Evolutionary conservation across 768 basidiomycete species (phyloP).

Genomic region (Tylopilus sp.): DNA sequence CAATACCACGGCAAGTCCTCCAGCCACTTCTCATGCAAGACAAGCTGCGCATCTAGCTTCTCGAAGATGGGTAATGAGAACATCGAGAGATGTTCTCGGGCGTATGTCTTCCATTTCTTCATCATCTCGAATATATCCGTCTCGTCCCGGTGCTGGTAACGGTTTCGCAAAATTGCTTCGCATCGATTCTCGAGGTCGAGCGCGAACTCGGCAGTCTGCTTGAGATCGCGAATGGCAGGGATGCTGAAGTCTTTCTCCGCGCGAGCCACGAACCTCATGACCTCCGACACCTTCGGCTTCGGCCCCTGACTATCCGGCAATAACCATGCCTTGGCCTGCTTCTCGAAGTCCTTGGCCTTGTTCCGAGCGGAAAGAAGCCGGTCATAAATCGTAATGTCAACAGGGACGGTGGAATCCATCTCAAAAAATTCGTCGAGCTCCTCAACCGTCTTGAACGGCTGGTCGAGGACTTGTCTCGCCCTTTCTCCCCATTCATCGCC

Average conservation of each 20-base stretch:
- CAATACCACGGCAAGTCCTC: constrained; percentile 79
- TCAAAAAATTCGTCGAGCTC: constrained; percentile 73
- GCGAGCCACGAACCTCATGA: constrained; percentile 60
- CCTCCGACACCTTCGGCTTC: constrained; percentile 67
- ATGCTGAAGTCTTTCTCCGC: constrained; percentile 80
- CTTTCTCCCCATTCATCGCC: constrained; percentile 78
- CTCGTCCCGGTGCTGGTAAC: constrained; percentile 51
- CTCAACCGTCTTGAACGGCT: constrained; percentile 69
- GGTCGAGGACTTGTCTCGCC: constrained; percentile 61
- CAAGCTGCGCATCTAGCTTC: constrained; percentile 65
- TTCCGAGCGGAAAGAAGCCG: constrained; percentile 59
- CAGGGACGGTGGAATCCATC: constrained; percentile 62
- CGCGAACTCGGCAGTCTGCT: constrained; percentile 72
- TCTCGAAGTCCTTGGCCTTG: constrained; percentile 78
- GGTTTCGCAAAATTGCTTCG: constrained; percentile 66
- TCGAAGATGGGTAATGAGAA: constrained; percentile 74
- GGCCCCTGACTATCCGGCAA: constrained; percentile 49
- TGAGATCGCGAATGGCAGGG: constrained; percentile 58
- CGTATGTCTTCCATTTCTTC: constrained; percentile 70
- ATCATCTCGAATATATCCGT: constrained; percentile 72
- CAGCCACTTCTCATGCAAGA: constrained; percentile 66
- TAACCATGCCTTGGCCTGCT: constrained; percentile 72
- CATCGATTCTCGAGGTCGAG: constrained; percentile 72
- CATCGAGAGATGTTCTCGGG: constrained; percentile 65
- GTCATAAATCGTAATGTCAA: constrained; percentile 64